Conservation (phyloP, 2,329 filamentous ascomycete species). For the Talaromyces sp. region DNA sequence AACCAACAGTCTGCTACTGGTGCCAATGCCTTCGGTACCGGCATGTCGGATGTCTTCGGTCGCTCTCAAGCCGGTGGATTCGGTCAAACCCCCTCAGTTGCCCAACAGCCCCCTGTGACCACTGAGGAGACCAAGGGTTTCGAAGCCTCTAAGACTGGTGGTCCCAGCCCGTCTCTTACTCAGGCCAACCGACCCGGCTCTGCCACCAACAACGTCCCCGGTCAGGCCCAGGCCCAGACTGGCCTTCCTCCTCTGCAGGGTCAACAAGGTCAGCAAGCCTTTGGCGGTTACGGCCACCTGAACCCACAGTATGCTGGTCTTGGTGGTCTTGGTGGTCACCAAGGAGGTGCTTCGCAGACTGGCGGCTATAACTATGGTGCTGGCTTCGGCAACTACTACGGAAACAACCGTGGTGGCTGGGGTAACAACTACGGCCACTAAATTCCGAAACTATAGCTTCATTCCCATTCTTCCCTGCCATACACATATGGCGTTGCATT, state of each 20-base stretch:
- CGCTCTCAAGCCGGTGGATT: constrained; percentile 59
- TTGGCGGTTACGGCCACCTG: constrained; percentile 59
- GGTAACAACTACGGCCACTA: constrained; percentile 52
- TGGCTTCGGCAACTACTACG: constrained; percentile 49
- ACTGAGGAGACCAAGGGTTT: constrained; percentile 62
- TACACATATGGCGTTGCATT: constrained; percentile 35
- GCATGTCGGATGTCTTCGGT: constrained; percentile 62
- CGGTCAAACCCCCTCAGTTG: constrained; percentile 56
- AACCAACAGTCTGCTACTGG: constrained; percentile 54
- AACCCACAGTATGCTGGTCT: constrained; percentile 57
- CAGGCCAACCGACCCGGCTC: constrained; percentile 66
- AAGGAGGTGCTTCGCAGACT: constrained; percentile 43
- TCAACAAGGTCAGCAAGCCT: constrained; percentile 57
- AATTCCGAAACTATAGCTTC: constrained; percentile 27
- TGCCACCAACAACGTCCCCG: constrained; percentile 61
- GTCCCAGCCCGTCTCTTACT: constrained; percentile 63
- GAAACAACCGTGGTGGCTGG: constrained; percentile 49
- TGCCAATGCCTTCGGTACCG: constrained; percentile 52
- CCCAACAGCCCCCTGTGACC: constrained; percentile 51
- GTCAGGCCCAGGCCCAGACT: constrained; percentile 54
- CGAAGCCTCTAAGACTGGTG: constrained; percentile 58
- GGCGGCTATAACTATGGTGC: constrained; percentile 49
- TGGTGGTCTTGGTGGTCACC: constrained; percentile 46
- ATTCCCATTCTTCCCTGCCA: constrained; percentile 19
- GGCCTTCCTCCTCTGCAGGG: constrained; percentile 58